Percentiles rank a stretch among this genome's conserved stretches.
Evolutionary conservation across 2,329 filamentous ascomycete species (phyloP).

Genomic region (Neonectria faginata): DNA sequence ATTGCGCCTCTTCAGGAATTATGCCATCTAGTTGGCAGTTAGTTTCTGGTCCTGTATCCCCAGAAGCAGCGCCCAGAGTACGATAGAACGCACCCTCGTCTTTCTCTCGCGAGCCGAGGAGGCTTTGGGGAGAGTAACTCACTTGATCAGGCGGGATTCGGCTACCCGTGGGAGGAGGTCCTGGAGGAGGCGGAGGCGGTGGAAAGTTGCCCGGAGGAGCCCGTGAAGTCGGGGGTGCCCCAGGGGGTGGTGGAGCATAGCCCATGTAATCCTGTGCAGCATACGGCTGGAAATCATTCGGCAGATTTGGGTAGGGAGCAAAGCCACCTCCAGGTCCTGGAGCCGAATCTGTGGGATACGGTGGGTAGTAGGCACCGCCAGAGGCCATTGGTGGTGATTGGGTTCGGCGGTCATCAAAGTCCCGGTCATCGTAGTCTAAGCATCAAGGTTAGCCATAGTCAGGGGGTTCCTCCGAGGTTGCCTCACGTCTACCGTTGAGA

Average conservation of each 20-base stretch:
- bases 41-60: conserved; percentile 30
- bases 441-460: conserved; percentile 30
- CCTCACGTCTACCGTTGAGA: conserved; percentile 44
- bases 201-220: conserved; percentile 27
- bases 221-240: conserved; percentile 40
- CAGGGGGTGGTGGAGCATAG: conserved; percentile 55
- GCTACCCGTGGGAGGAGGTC: conserved; percentile 49
- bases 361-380: conserved; percentile 63
- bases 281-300: conserved; percentile 55
- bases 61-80: conserved; percentile 40
- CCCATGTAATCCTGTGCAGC: conserved; percentile 57
- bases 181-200: conserved; percentile 49
- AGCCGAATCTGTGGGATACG: conserved; percentile 51
- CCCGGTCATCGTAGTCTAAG: conserved; percentile 45
- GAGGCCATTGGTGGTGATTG: conserved; percentile 64
- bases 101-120: conserved; percentile 41
- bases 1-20: conserved; percentile 36
- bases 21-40: conserved; percentile 47
- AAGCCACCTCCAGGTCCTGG: conserved; percentile 44
- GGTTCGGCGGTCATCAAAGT: conserved; percentile 53
- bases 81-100: conserved; percentile 55
- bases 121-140: conserved; percentile 54
- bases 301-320: conserved; percentile 52
- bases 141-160: conserved; percentile 57
- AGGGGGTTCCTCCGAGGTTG: conserved; percentile 16